A percentile compares a stretch with the other conserved stretches of the same genome.
Evolutionary conservation across 208 protist genomes (phyloP).

Genomic region (Acanthamoeba lenticulata): DNA sequence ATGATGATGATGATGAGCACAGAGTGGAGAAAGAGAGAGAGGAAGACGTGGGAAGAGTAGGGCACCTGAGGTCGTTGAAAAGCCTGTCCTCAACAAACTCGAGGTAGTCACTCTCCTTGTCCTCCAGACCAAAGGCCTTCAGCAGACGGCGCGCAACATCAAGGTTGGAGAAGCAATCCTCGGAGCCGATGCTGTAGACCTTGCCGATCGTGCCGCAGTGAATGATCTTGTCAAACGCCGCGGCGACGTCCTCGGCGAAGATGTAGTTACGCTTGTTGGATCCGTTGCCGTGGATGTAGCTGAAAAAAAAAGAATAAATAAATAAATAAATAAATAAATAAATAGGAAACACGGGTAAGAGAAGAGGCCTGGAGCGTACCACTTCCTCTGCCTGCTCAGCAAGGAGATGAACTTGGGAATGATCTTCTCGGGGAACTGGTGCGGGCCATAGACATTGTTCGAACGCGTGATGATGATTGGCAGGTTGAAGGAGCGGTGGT

Average conservation of each 20-base stretch:
- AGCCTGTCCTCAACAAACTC: constrained; percentile 82
- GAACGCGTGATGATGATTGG: constrained; percentile 95
- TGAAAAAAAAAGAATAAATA: not conserved
- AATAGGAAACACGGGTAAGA: constrained; percentile 60
- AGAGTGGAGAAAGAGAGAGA: not conserved
- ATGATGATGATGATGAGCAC: not conserved
- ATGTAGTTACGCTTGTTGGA: constrained; percentile 75
- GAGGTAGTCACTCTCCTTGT: constrained; percentile 67
- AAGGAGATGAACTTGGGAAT: constrained; percentile 90
- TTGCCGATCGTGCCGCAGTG: constrained; percentile 84
- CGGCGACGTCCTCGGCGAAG: constrained; percentile 87
- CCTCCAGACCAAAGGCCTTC: constrained; percentile 64
- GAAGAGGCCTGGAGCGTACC: constrained; percentile 78
- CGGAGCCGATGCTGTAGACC: not conserved
- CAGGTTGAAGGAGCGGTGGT: constrained; percentile 92
- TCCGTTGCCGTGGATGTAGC: constrained; percentile 81
- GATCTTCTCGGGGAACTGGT: constrained; percentile 92
- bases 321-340: not conserved
- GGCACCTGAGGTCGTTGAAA: constrained; percentile 93
- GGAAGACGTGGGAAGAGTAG: constrained; percentile 77
- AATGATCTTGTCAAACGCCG: constrained; percentile 87
- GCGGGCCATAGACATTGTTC: constrained; percentile 94
- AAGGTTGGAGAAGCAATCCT: constrained; percentile 16
- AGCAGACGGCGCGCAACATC: constrained; percentile 68
- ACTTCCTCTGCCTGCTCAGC: constrained; percentile 77